These are phyloP conservation scores for Anthracocystis walkeri DNA, from an alignment of 1,284 basidiomycete genomes.

Conservation along the genomic window DNA sequence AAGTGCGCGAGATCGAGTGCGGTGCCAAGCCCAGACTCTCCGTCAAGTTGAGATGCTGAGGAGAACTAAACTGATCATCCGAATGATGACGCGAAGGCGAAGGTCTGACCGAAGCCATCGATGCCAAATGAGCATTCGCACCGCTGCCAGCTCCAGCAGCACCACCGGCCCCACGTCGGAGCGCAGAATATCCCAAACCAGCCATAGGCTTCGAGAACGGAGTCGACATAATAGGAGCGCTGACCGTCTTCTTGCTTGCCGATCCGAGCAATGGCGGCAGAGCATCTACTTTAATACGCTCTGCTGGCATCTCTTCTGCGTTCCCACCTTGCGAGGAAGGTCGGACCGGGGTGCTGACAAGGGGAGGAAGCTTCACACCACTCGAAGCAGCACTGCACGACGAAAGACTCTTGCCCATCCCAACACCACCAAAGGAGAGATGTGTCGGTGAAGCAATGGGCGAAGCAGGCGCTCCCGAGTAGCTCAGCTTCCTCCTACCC, in stretches of 20 bases:
- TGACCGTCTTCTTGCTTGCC: constrained; percentile 26
- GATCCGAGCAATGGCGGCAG: constrained; percentile 39
- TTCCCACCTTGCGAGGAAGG: constrained; percentile 21
- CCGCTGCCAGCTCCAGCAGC: background rate
- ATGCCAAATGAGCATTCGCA: constrained; percentile 7
- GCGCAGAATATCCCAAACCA: constrained; percentile 26
- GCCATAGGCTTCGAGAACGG: constrained; percentile 46
- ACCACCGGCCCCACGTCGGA: constrained; percentile 23
- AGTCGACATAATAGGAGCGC: constrained; percentile 38
- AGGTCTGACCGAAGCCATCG: constrained; percentile 23
- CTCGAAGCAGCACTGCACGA: constrained; percentile 10
- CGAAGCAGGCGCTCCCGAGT: constrained; percentile 34
- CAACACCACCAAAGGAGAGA: constrained; percentile 22
- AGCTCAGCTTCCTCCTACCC: constrained; percentile 43
- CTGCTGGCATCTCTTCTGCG: constrained; percentile 16
- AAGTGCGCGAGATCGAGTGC: constrained; percentile 57
- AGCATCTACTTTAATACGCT: constrained; percentile 31
- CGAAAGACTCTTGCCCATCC: constrained; percentile 28
- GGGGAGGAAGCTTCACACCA: constrained; percentile 39
- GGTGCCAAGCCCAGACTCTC: constrained; percentile 63
- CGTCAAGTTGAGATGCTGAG: constrained; percentile 65
- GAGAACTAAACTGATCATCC: constrained; percentile 62
- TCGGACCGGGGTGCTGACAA: constrained; percentile 47
- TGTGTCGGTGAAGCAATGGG: constrained; percentile 33
- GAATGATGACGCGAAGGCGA: constrained; percentile 34